A percentile compares a stretch with the other conserved stretches of the same genome.
Evolutionary conservation across 768 basidiomycete genomes (phyloP).

Genomic region (Suillus hirtellus): DNA sequence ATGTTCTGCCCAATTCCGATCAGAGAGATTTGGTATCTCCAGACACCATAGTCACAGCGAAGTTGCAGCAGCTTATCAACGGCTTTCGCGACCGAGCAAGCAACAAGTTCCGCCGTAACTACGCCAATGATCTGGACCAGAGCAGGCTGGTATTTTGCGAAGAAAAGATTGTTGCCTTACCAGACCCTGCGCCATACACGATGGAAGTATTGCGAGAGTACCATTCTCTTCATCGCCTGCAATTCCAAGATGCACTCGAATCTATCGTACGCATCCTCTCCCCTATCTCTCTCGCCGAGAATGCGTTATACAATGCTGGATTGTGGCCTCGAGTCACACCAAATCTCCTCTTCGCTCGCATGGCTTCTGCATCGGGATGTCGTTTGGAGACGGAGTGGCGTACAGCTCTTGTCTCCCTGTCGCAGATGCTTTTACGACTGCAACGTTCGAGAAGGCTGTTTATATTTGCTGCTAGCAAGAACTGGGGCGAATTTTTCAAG

Average conservation of each 20-base stretch:
- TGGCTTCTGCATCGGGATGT: constrained; percentile 20
- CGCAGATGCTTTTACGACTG: constrained; percentile 25
- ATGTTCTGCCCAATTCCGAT: neutral
- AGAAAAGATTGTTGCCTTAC: neutral
- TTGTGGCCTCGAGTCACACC: constrained; percentile 36
- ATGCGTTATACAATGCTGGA: constrained; percentile 13
- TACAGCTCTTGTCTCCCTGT: constrained; percentile 27
- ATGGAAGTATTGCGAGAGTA: neutral
- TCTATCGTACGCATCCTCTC: neutral
- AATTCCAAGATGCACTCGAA: neutral
- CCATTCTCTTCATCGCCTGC: neutral
- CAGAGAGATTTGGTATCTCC: neutral
- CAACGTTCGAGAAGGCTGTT: constrained; percentile 35
- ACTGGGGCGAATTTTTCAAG: constrained; percentile 10
- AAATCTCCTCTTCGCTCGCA: constrained; percentile 26
- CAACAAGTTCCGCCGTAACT: constrained; percentile 16
- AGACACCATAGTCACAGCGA: neutral
- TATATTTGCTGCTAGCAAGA: constrained; percentile 18
- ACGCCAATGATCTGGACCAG: constrained; percentile 12
- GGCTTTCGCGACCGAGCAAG: neutral
- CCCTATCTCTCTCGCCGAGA: constrained; percentile 1
- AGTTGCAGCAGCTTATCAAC: constrained; percentile 14
- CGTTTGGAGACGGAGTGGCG: constrained; percentile 25
- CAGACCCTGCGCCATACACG: neutral
- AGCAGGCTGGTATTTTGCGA: constrained; percentile 1